Evolutionary conservation across 768 basidiomycete genomes (phyloP), one percentile per base, ranked within the genome.

Genomic region (Lentinula guzmanii): DNA sequence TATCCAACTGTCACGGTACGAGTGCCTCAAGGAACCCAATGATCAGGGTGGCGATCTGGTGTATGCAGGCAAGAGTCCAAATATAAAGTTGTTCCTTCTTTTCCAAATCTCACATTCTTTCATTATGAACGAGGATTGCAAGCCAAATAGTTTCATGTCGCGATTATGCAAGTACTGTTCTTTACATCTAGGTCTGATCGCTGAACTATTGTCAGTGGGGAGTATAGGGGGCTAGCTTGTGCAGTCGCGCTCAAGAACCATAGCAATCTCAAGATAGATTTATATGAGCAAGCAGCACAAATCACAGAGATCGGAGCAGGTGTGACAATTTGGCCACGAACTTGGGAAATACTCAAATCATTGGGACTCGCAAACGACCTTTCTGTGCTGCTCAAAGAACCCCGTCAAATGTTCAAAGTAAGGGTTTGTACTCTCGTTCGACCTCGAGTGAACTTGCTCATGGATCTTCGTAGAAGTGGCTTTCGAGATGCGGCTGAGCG

Each of bases 221-320:
- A 15, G 73, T 8, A 64, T 76, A 8, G 69, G 73, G 69, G 3
- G 75, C 69, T 77, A 6, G 60, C 69, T 4, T 72, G 77, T 31
- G 76, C 76, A 0, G 68, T 70, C 16, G 68, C 71, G 0, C 67
- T 76, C 33, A 51, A 52, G 59, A 16, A 60, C 24, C 10, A 39
- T 42, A 70, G 66, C 35, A 52, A 67, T 61, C 42, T 71, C 51
- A 63, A 67, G 37, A 54, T 71, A 33, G 67, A 75, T 62, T 41
- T 76, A 9, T 77, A 77, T 48, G 76, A 77, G 65, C 68, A 73
- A 16, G 72, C 69, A 16, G 65, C 71, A 4, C 68, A 69, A 21
- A 69, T 76, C 52, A 68, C 70, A 37, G 70, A 70, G 4, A 63
- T 70, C 7, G 76, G 76, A 10, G 76, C 72, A 6, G 76, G 75